Evolutionary conservation across 176 grass and related monocot genomes (phyloP), one percentile per base, ranked within the genome.

Genomic region (Avena eriantha): DNA sequence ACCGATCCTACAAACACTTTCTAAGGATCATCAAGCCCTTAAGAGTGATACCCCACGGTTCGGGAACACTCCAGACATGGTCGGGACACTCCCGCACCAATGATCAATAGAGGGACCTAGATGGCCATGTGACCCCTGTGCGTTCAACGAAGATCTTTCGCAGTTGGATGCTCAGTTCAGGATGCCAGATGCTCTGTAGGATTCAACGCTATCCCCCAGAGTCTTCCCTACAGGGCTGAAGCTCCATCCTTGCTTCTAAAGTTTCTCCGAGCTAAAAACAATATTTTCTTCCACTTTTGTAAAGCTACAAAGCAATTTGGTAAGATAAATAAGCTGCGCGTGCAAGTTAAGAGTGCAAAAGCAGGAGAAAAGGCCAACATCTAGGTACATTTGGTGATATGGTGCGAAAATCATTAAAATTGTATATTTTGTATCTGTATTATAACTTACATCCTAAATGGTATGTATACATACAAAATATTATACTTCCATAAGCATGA

Each of bases 221-320:
- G 77, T 87, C 83, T 93, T 85, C 71, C 78, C 78, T 17, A 79
- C n/a, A 50, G 84, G 64, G 63, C 85, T 90, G 77, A 90, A 88
- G 59, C 67, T 87, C 85, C 88, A 90, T 0, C 91, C 91, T 11
- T 79, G 56, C 55, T 70, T 79, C 82, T 85, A 70, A 70, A 93
- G 65, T 87, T 93, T 93, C 47, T 87, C 72, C 0, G 48, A 84
- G 49, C 80, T 89, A 33, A 8, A 41, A 16, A 34, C 4, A 7
- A 4, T 21, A 43, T n/a, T 67, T 22, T 45, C 73, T 50, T 89
- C 87, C 58, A 76, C 75, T 87, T 92, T 87, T 5, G 67, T 45
- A 89, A 87, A 86, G 31, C 87, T 89, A 46, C 80, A 79, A 76
- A 58, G 57, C 12, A 61, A 80, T 76, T 3, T 3, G 18, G 63